These are phyloP conservation scores for Cryptosporidium sp. DNA, from an alignment of 169 alveolate genomes.

Conservation along the genomic window DNA sequence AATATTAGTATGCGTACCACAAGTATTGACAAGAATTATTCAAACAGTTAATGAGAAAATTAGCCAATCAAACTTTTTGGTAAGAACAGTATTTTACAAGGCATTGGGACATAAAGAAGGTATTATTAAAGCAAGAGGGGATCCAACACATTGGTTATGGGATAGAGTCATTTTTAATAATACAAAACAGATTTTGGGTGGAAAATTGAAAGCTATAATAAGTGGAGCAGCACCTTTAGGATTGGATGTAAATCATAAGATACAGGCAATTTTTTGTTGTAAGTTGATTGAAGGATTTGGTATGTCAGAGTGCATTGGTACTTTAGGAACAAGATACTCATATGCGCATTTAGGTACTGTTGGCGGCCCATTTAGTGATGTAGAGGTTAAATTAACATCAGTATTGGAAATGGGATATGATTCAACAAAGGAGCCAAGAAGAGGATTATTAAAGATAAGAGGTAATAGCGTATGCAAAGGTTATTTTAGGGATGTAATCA, in stretches of 20 bases:
- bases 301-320: conserved; percentile 84
- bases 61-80: conserved; percentile 30
- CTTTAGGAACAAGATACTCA: conserved; percentile 75
- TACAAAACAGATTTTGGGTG: conserved; percentile 83
- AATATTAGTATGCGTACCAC: conserved; percentile 88
- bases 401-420: conserved; percentile 85
- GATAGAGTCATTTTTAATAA: conserved; percentile 77
- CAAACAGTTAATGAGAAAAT: conserved; percentile 32
- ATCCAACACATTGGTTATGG: conserved; percentile 74
- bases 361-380: conserved; percentile 74
- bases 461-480: conserved; percentile 86
- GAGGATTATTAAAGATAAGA: conserved; percentile 87
- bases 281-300: conserved; percentile 89
- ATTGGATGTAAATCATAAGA: conserved; percentile 78
- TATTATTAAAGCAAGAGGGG: conserved; percentile 2
- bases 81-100: conserved; percentile 17
- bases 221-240: conserved; percentile 89
- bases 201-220: conserved; percentile 83
- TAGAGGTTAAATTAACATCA: conserved; percentile 71
- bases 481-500: conserved; percentile 83
- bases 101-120: conserved; percentile 43
- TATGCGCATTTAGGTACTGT: conserved; percentile 75
- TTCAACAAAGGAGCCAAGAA: conserved; percentile 80
- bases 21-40: conserved; percentile 83
- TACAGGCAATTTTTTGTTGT: conserved; percentile 85